A percentile compares a stretch with the other conserved stretches of the same genome.
phyloP scores from a whole-genome alignment of 108 stramenopile species.

The Fragilaria crotonensis region DNA sequence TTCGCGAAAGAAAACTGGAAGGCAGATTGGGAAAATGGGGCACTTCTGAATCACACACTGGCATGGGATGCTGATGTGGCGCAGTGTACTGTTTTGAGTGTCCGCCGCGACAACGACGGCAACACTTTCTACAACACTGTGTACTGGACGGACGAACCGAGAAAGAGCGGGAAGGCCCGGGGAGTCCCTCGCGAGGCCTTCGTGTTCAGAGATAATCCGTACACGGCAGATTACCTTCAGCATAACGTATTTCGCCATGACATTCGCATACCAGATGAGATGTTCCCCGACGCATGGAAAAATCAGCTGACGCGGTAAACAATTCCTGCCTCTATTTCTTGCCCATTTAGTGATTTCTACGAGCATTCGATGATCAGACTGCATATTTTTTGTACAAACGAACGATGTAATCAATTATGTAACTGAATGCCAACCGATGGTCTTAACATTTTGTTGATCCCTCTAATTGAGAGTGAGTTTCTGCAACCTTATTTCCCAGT shows the following conservation, averaged over 20 bases:
- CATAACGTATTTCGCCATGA: constrained; percentile 27
- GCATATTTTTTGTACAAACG: too few species aligned
- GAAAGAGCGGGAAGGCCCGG: constrained; percentile 1
- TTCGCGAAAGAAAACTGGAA: not conserved
- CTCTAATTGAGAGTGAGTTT: too few species aligned
- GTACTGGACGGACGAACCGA: not conserved
- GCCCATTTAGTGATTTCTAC: too few species aligned
- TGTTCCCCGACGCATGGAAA: constrained; percentile 24
- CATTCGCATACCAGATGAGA: constrained; percentile 25
- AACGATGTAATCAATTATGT: too few species aligned
- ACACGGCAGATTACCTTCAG: constrained; percentile 21
- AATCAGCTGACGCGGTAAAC: too few species aligned
- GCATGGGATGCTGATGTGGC: not conserved
- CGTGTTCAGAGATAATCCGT: constrained; percentile 20
- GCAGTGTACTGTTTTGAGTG: not conserved
- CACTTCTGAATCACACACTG: not conserved
- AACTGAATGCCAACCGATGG: too few species aligned
- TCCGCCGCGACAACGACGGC: not conserved
- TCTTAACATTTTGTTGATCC: too few species aligned
- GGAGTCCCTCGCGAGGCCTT: constrained; percentile 25
- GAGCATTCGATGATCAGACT: too few species aligned
- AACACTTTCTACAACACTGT: not conserved
- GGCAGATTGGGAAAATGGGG: not conserved
- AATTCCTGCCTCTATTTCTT: too few species aligned
- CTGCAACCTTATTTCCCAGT: constrained; percentile 67